Conservation (phyloP, 1,284 basidiomycete genomes). For the Volvariella volvacea region DNA sequence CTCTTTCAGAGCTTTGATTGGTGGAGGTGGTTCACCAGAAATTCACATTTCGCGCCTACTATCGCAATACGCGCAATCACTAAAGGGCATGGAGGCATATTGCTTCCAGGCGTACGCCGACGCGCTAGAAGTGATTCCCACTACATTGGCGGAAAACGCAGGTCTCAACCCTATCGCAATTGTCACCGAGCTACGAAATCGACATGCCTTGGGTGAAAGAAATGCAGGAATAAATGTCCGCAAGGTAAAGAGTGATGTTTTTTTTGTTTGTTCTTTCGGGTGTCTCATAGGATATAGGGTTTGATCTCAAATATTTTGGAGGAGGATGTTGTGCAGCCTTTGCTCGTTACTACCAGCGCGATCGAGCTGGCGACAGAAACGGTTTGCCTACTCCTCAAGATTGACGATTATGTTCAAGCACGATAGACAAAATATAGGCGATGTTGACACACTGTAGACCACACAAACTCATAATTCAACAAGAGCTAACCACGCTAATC, state of each 20-base stretch:
- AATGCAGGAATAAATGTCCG: constrained; percentile 98
- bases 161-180: constrained; percentile 98
- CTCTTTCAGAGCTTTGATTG: constrained; percentile 77
- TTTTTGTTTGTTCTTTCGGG: neutral
- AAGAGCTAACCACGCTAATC: no score
- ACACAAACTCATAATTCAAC: neutral
- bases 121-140: constrained; percentile 96
- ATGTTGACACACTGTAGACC: neutral
- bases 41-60: constrained; percentile 95
- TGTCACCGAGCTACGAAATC: constrained; percentile 95
- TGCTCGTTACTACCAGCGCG: constrained; percentile 94
- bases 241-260: constrained; percentile 52
- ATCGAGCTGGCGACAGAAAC: constrained; percentile 96
- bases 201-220: constrained; percentile 91
- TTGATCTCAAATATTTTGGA: constrained; percentile 95
- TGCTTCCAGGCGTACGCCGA: constrained; percentile 99
- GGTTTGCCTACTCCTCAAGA: constrained; percentile 92
- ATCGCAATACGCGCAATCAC: constrained; percentile 87
- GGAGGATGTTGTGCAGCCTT: constrained; percentile 95
- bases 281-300: constrained; percentile 45
- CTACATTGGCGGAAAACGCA: constrained; percentile 97
- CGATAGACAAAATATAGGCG: constrained; percentile 38
- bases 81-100: constrained; percentile 98
- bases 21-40: constrained; percentile 96
- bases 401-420: constrained; percentile 91